These are phyloP conservation scores for Kalaharituber pfeilii DNA, from an alignment of 2,329 filamentous ascomycete genomes.

Conservation along the genomic window DNA sequence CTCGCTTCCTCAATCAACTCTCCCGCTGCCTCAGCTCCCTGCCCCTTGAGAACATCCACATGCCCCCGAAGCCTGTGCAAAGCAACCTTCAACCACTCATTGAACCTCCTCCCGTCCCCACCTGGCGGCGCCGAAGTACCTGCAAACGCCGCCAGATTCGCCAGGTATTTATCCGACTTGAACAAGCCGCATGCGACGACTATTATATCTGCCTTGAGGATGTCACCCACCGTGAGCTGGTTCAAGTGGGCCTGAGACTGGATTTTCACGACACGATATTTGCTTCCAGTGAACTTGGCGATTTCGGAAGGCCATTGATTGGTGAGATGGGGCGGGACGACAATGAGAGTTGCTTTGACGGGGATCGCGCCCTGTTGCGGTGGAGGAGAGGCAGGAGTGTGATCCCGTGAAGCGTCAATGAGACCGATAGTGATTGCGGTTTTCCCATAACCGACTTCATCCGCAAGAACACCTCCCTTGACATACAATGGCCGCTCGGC, in stretches of 20 bases:
- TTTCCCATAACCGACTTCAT: constrained; percentile 50
- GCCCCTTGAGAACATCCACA: constrained; percentile 26
- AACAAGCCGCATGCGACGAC: constrained; percentile 38
- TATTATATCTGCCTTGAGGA: constrained; percentile 37
- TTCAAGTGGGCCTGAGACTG: constrained; percentile 28
- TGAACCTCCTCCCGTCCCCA: constrained; percentile 33
- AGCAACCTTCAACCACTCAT: constrained; percentile 37
- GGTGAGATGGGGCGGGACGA: constrained; percentile 39
- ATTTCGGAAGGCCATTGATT: constrained; percentile 43
- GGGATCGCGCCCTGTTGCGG: constrained; percentile 22
- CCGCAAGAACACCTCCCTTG: constrained; percentile 44
- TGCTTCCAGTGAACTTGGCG: constrained; percentile 31
- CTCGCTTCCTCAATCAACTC: constrained; percentile 7
- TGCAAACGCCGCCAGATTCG: constrained; percentile 34
- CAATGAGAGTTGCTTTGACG: constrained; percentile 40
- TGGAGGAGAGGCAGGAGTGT: background rate
- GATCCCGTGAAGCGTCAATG: constrained; percentile 30
- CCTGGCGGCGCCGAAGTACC: constrained; percentile 30
- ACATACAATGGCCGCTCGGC: constrained; percentile 30
- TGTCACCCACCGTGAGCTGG: constrained; percentile 29
- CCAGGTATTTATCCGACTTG: constrained; percentile 32
- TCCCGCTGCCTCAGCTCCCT: constrained; percentile 16
- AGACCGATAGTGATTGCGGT: constrained; percentile 43
- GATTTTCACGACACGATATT: constrained; percentile 33
- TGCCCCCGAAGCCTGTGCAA: constrained; percentile 29